Base-by-base conservation (phyloP, 2,329 filamentous ascomycete genomes). In the Verticillium isaacii region DNA sequence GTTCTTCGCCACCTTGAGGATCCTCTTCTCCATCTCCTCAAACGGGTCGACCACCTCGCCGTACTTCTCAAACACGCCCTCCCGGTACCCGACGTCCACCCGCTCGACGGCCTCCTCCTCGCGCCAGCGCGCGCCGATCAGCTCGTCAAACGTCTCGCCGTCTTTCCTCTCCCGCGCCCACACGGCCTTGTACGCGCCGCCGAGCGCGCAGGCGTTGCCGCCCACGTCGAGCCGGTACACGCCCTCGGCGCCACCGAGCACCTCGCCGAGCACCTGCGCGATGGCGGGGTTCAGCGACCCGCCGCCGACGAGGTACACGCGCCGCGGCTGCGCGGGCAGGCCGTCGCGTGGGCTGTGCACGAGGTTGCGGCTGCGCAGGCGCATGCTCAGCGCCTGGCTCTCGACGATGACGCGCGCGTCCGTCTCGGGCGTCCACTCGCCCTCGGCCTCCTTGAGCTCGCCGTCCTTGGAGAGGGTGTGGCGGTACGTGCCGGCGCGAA, bases 161-260 rank as follows among this genome's bases (percentile, higher is more conserved):
- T 78, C 73, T 29, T 75, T 74, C 57, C 91, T 80, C 80, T 95
- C 92, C 61, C 92, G 81, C 1, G 90, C 93, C 95, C 95, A 99
- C 0, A 96, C 88, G 15, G 95, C 94, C 78, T 98, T 98, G 78
- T 98, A 97, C 32, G 94, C 94, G 7, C 92, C 92, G 15, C 95
- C 95, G 15, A 98, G 78, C 12, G 94, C 95, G 77, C 95, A 99
- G 2, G 95, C 94, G 77, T 96, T 97, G 32, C 93, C 93, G 32
- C 95, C 94, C 5, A 98, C 92, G 72, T 98, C 93, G 15, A 99
- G 86, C 76, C 90, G 91, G 78, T 92, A 99, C 32, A 98, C 91
- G 29, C 95, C 95, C 65, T 98, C 95, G 2, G 83, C 85, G 37
- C 92, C 92, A 59, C 95, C 95, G 2, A 99, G 85, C 2, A 98